Evolutionary conservation across 805 yeast genomes (phyloP), one percentile per base, ranked within the genome.

Genomic region (Lachancea kluyveri): DNA sequence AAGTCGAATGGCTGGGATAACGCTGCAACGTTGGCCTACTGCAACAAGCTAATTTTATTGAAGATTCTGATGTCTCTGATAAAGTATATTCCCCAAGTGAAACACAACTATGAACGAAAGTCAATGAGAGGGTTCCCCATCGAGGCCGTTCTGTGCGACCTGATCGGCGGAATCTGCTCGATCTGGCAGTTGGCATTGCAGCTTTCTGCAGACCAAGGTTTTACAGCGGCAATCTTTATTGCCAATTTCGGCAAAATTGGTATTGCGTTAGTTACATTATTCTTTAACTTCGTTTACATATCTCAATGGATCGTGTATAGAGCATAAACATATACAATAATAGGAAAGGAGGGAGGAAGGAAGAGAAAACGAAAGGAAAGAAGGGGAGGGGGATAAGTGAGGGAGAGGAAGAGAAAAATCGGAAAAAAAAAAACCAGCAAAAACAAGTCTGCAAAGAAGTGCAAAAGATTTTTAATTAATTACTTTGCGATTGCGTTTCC

Each of bases 101-200:
- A 72, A 36, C 94, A 83, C 51, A 90, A 90, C 59, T 73, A 77
- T 54, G 64, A 64, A 28, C 72, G 95, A 42, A 75, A 78, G 48
- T 81, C 95, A 4, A 87, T 87, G 34, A 70, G 74, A 35, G 97
- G 97, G 2, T 78, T 92, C 46, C 80, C 95, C 35, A 72, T 90
- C 40, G 70, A 85, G 8, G 59, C 67, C 2, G 60, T 61, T 1
- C 31, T 47, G 4, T 36, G 64, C 14, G 70, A 65, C 43, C 28
- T 53, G 10, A 39, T 54, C 6, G 70, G 70, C 10, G 63, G 68
- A 11, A 12, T 54, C 6, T 57, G 56, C 15, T 54, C 58, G 3
- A 25, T 57, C 17, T 11, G 35, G 13, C 62, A 57, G 28, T 32
- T 58, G 16, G 15, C 50, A 9, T 17, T 42, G 19, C 50, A 48